Percentiles rank a stretch among this genome's conserved stretches.
These are phyloP conservation scores for Termitomyces titanicus DNA, from an alignment of 768 basidiomycete species.

Conservation along the genomic window DNA sequence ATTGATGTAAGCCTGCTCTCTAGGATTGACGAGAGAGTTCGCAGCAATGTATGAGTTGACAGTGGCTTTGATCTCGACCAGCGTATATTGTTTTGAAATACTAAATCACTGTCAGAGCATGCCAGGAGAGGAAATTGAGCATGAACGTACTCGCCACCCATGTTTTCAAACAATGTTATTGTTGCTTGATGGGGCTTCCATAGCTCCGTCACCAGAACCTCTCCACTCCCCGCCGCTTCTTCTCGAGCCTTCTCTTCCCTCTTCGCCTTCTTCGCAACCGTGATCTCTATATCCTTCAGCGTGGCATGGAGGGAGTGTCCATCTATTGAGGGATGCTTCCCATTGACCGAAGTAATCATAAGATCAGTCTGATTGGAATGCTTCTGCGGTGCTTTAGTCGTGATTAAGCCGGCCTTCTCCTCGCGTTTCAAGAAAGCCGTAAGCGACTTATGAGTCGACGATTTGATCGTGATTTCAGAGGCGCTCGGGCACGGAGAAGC, in stretches of 20 bases:
- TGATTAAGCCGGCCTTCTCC: slow-evolving; percentile 72
- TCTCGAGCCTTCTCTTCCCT: slow-evolving; percentile 50
- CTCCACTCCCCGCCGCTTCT: slow-evolving; percentile 35
- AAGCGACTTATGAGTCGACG: slow-evolving; percentile 78
- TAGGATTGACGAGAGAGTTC: slow-evolving; percentile 59
- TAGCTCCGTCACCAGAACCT: slow-evolving; percentile 60
- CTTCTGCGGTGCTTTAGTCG: slow-evolving; percentile 61
- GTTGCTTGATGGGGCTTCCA: slow-evolving; percentile 72
- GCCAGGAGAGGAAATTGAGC: not conserved
- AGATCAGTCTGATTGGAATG: slow-evolving; percentile 48
- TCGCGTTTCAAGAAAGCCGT: slow-evolving; percentile 73
- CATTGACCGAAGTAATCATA: slow-evolving; percentile 50
- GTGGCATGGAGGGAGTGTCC: slow-evolving; percentile 53
- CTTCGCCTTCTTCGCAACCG: slow-evolving; percentile 55
- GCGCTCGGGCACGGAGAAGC: slow-evolving; percentile 29
- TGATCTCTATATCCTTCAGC: slow-evolving; percentile 61
- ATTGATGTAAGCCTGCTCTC: slow-evolving; percentile 68
- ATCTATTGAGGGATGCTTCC: slow-evolving; percentile 52
- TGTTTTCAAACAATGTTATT: slow-evolving; percentile 56
- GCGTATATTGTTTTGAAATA: slow-evolving; percentile 48
- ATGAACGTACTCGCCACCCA: slow-evolving; percentile 55
- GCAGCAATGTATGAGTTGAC: slow-evolving; percentile 62
- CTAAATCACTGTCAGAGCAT: slow-evolving; percentile 29
- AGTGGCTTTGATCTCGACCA: slow-evolving; percentile 49
- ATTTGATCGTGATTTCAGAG: slow-evolving; percentile 66